These are phyloP conservation scores for Xeromyces bisporus DNA, from an alignment of 495 filamentous ascomycete species.

Conservation along the genomic window DNA sequence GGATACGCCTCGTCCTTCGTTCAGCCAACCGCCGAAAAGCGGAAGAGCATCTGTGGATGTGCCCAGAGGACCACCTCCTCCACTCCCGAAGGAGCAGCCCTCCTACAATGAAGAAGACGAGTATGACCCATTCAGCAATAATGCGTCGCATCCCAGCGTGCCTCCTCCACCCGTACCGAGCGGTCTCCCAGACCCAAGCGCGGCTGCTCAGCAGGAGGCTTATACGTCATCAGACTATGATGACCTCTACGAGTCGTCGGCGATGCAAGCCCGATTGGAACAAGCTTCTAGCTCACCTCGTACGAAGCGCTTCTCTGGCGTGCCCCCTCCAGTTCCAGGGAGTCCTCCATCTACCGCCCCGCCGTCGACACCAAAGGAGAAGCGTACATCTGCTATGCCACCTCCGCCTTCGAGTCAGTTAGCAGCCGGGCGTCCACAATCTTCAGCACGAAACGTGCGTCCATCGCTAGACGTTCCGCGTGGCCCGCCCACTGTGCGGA, in stretches of 20 bases:
- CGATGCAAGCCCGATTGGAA: too few relatives aligned
- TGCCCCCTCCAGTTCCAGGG: too few relatives aligned
- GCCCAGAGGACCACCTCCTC: constrained; percentile 52
- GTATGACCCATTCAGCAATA: constrained; percentile 53
- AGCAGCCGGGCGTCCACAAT: constrained; percentile 28
- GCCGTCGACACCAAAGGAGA: constrained; percentile 24
- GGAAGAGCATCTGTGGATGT: constrained; percentile 43
- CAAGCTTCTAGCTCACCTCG: too few relatives aligned
- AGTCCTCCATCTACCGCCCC: constrained; percentile 21
- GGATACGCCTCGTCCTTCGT: constrained; percentile 47
- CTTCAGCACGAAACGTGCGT: constrained; percentile 30
- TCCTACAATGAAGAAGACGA: constrained; percentile 47
- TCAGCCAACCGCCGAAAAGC: constrained; percentile 30
- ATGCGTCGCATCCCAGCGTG: constrained; percentile 25
- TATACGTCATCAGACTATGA: constrained; percentile 26
- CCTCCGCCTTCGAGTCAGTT: constrained; percentile 14
- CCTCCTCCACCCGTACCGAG: constrained; percentile 12
- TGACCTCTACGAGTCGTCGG: constrained; percentile 36
- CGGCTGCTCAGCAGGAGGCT: constrained; percentile 14
- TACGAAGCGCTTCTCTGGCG: too few relatives aligned
- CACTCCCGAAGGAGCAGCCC: constrained; percentile 24
- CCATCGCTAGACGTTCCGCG: constrained; percentile 57
- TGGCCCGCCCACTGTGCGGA: constrained; percentile 28
- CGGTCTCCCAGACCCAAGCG: constrained; percentile 6
- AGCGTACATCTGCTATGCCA: constrained; percentile 14